Conservation (phyloP, 148 eudicot species). For the Fagopyrum esculentum region DNA sequence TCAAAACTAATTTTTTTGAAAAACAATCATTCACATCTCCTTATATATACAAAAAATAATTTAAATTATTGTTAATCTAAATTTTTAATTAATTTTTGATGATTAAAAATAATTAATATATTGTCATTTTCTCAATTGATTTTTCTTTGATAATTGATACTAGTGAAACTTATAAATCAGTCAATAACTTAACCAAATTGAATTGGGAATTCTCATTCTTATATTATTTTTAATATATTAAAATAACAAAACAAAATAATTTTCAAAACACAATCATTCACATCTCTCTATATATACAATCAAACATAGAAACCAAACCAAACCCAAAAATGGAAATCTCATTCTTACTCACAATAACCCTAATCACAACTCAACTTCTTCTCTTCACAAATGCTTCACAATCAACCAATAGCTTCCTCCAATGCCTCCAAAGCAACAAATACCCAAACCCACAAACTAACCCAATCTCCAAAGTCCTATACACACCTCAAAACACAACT, state of each 20-base stretch:
- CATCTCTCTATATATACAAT: background rate
- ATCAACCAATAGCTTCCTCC: background rate
- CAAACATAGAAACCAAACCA: background rate
- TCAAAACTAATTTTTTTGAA: no score
- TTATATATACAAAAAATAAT: no score
- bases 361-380: background rate
- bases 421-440: background rate
- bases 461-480: background rate
- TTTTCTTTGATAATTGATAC: no score
- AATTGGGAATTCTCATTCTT: no score
- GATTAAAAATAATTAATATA: no score
- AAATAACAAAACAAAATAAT: background rate
- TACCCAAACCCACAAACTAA: background rate
- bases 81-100: no score
- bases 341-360: background rate
- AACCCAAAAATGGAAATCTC: background rate
- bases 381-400: background rate
- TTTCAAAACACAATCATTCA: background rate
- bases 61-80: no score
- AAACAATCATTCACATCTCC: background rate
- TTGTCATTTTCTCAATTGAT: no score
- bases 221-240: no score
- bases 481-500: background rate
- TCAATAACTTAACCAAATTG: no score
- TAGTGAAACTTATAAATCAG: no score